These are phyloP conservation scores for Agrocybe praecox DNA, from an alignment of 768 basidiomycete species.

Conservation along the genomic window DNA sequence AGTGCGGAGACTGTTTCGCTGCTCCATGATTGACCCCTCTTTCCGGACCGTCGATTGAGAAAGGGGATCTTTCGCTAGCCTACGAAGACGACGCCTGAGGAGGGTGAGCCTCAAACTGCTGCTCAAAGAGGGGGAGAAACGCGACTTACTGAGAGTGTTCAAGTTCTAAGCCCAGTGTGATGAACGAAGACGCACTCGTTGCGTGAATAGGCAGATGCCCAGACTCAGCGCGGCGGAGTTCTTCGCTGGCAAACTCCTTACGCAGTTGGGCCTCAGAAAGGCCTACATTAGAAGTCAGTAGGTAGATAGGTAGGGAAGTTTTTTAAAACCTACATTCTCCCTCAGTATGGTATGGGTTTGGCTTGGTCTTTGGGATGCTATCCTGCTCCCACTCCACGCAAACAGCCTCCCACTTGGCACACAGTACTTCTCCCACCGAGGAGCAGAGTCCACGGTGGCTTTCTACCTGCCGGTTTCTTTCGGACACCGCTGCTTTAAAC, in stretches of 20 bases:
- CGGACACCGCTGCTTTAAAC: neutral
- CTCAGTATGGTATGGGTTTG: slow-evolving; percentile 1
- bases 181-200: neutral
- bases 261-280: neutral
- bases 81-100: too few relatives aligned
- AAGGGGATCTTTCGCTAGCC: too few relatives aligned
- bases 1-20: neutral
- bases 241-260: neutral
- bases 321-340: neutral
- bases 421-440: neutral
- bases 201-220: neutral
- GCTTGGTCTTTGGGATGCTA: neutral
- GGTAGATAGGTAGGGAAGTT: neutral
- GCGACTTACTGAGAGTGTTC: slow-evolving; percentile 5
- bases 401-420: neutral
- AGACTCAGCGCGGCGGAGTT: neutral
- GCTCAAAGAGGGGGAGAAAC: neutral
- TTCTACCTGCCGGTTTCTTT: neutral
- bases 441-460: neutral
- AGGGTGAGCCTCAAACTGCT: slow-evolving; percentile 1
- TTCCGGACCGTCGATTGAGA: neutral
- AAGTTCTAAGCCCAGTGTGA: neutral
- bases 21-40: neutral
- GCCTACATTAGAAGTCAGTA: neutral
- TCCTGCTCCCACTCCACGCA: slow-evolving; percentile 6